Evolutionary conservation across 2,329 filamentous ascomycete species (phyloP).

Genomic region (Trichoderma endophyticum): DNA sequence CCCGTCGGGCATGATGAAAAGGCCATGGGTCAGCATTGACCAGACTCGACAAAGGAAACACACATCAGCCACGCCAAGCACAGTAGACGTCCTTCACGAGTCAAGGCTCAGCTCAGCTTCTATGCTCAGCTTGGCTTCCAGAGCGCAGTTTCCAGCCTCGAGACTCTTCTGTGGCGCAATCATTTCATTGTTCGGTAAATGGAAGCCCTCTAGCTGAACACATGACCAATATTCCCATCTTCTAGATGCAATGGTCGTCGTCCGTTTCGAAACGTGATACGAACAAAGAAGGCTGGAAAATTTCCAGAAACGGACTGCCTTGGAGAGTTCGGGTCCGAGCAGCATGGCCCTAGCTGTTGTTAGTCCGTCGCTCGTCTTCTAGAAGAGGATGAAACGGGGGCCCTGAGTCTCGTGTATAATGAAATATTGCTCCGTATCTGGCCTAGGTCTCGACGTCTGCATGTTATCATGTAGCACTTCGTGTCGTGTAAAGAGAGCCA

Average conservation of each 20-base stretch:
- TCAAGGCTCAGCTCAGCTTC: background rate
- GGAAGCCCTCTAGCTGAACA: background rate
- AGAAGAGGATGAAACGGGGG: slow-evolving; percentile 10
- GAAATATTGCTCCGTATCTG: background rate
- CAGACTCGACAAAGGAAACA: background rate
- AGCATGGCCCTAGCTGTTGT: background rate
- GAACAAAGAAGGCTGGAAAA: background rate
- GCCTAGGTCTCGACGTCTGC: slow-evolving; percentile 13
- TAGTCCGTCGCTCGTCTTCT: background rate
- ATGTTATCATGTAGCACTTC: slow-evolving; percentile 19
- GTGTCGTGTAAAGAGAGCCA: background rate
- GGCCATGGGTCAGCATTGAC: background rate
- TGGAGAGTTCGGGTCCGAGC: background rate
- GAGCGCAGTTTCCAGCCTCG: background rate
- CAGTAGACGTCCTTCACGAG: background rate
- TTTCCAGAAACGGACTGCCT: background rate
- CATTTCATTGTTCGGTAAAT: background rate
- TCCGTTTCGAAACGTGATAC: slow-evolving; percentile 8
- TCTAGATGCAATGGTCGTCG: background rate
- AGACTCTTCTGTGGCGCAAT: background rate
- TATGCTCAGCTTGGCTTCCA: background rate
- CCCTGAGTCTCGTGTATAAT: background rate
- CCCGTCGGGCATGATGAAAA: background rate
- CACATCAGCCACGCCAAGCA: background rate
- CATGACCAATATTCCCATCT: background rate